Percentiles rank a stretch among this genome's conserved stretches.
Conservation (phyloP, 2,329 filamentous ascomycete genomes). For the Botrytis paeoniae region DNA sequence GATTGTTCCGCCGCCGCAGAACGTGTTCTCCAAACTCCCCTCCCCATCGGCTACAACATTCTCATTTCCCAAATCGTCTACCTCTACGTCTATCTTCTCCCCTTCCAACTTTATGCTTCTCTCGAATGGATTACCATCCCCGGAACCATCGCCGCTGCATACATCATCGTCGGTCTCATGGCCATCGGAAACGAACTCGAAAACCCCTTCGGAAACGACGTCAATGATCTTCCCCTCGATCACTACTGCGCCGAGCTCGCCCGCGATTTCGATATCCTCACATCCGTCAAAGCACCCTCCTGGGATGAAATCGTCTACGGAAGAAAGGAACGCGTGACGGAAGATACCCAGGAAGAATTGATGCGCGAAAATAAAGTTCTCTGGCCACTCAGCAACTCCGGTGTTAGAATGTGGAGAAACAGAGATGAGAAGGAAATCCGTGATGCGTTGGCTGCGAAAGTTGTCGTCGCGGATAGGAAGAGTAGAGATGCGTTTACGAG, state of each 20-base stretch:
- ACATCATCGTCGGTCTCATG: conserved; percentile 78
- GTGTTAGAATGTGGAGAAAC: conserved; percentile 45
- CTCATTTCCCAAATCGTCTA: conserved; percentile 84
- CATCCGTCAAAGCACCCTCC: conserved; percentile 24
- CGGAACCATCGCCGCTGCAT: conserved; percentile 67
- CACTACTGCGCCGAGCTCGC: conserved; percentile 73
- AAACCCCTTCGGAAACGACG: conserved; percentile 79
- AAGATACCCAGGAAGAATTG: not conserved
- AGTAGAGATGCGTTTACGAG: conserved; percentile 1
- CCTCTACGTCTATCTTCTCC: conserved; percentile 76
- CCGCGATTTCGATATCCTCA: conserved; percentile 69
- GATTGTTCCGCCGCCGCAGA: conserved; percentile 72
- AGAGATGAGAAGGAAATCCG: conserved; percentile 46
- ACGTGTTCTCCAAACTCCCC: conserved; percentile 75
- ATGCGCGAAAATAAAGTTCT: conserved; percentile 36
- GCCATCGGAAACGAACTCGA: conserved; percentile 79
- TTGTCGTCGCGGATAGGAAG: conserved; percentile 25
- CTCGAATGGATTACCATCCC: conserved; percentile 76
- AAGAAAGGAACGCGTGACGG: not conserved
- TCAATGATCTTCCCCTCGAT: conserved; percentile 78
- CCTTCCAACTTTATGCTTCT: conserved; percentile 69
- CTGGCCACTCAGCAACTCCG: conserved; percentile 41
- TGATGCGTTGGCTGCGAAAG: conserved; percentile 34
- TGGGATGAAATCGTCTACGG: conserved; percentile 28
- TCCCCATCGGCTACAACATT: conserved; percentile 80